Base-by-base conservation (phyloP, 1,139 yeast species). In the Yamadazyma jaroonii region DNA sequence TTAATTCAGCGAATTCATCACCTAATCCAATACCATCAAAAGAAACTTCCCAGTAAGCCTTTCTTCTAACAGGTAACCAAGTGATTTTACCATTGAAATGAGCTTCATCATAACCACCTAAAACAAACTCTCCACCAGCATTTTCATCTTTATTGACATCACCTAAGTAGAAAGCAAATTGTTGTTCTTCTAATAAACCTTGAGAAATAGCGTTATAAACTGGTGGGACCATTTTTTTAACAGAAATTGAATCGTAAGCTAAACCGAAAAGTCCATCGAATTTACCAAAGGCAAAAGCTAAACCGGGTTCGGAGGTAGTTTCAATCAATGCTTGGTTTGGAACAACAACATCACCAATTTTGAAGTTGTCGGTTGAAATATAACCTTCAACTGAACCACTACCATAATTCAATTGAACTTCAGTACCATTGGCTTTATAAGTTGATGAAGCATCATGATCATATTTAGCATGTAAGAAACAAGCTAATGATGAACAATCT, bases 11-110 rank as follows among this genome's bases (percentile, higher is more conserved):
- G 55, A 77, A 84, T 67, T 92, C 96, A 48, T 84, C 84, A 53
- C 98, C 98, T 46, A 92, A 75, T 28, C 90, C 87, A 58, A 92
- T 72, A 53, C 96, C 90, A 53, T 88, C 88, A 50, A 92, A 84
- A 48, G 84, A 77, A 44, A 92, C 98, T 73, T 92, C 98, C 98
- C 98, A 92, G 77, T 92, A 92, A 27, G 97, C 98, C 81, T 90
- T 87, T 77, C 98, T 87, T 73, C 98, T 88, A 44, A 92, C 94
- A 41, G 98, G 98, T 65, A 92, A 77, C 86, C 95, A 89, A 38
- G 92, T 84, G 53, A 92, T 74, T 52, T 90, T 79, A 47, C 98
- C 98, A 35, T 69, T 66, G 64, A 71, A 88, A 57, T 80, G 77
- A 45, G 80, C 61, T 49, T 80, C 74, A 60, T 90, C 97, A 52